These are phyloP conservation scores for Clonostachys chloroleuca DNA, from an alignment of 2,329 filamentous ascomycete species.

Conservation along the genomic window DNA sequence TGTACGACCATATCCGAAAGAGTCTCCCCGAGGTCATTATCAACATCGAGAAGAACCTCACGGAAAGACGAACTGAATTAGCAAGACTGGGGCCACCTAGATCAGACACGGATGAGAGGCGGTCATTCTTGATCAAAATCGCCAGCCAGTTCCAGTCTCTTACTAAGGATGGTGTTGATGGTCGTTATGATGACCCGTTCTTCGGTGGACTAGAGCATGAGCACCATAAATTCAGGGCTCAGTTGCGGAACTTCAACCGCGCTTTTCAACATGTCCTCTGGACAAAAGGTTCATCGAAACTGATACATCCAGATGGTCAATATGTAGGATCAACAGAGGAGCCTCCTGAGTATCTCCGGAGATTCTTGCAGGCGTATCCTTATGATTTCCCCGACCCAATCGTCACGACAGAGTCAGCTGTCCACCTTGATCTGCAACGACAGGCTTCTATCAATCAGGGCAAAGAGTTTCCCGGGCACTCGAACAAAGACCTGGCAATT, in stretches of 20 bases:
- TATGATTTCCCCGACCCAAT: constrained; percentile 22
- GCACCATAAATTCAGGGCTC: constrained; percentile 18
- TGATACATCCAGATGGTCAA: constrained; percentile 4
- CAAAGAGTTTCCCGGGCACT: constrained; percentile 28
- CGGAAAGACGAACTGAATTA: constrained; percentile 1
- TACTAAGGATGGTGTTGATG: constrained; percentile 16
- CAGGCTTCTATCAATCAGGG: constrained; percentile 30
- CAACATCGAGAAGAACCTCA: constrained; percentile 6
- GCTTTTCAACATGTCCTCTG: constrained; percentile 19
- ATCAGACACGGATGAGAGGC: constrained; percentile 13
- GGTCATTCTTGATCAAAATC: constrained; percentile 25
- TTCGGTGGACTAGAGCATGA: constrained; percentile 18
- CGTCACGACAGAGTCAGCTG: constrained; percentile 4
- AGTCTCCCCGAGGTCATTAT: constrained; percentile 3
- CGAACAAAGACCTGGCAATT: constrained; percentile 27
- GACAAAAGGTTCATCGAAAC: constrained; percentile 11
- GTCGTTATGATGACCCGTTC: constrained; percentile 25
- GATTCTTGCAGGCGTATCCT: constrained; percentile 12
- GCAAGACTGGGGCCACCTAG: constrained; percentile 9
- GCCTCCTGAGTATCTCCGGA: constrained; percentile 17
- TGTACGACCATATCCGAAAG: constrained; percentile 2
- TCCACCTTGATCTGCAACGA: constrained; percentile 19
- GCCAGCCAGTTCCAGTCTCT: constrained; percentile 26
- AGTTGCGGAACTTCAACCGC: constrained; percentile 20
- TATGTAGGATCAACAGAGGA: background rate